These are phyloP conservation scores for Aspergillus flavus DNA, from an alignment of 2,329 filamentous ascomycete species.

Conservation along the genomic window DNA sequence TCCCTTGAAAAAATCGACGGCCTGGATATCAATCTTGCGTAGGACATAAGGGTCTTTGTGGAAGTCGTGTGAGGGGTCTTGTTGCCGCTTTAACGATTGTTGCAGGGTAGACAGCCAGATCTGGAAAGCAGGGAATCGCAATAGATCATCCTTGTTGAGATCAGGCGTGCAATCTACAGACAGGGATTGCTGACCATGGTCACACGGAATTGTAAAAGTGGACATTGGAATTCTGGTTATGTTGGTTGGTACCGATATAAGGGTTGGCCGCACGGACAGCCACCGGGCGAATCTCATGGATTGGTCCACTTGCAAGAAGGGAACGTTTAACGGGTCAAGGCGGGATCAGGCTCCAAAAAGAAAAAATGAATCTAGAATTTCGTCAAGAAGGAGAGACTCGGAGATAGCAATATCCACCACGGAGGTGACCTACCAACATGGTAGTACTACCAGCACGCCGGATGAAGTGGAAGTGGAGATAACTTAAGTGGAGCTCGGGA, in stretches of 20 bases:
- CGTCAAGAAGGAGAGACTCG: neutral
- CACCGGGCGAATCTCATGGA: constrained; percentile 7
- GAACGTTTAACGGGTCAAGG: neutral
- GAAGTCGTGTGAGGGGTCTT: constrained; percentile 52
- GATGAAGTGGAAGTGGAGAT: neutral
- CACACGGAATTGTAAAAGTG: constrained; percentile 43
- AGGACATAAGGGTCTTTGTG: constrained; percentile 55
- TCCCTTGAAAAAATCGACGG: constrained; percentile 56
- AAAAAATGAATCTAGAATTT: neutral
- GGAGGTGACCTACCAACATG: neutral
- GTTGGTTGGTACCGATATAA: constrained; percentile 4
- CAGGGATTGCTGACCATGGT: constrained; percentile 36
- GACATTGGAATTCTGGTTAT: constrained; percentile 37
- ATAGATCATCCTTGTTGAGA: constrained; percentile 48
- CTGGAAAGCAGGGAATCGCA: constrained; percentile 57
- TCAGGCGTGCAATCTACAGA: constrained; percentile 47
- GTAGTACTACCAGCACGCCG: neutral
- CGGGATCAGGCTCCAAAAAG: neutral
- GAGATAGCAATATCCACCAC: neutral
- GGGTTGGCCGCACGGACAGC: constrained; percentile 16
- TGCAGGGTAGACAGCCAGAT: constrained; percentile 57
- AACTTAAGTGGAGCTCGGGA: neutral
- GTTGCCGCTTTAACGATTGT: constrained; percentile 52
- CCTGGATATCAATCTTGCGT: constrained; percentile 56
- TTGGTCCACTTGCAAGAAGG: neutral